Percentiles rank a stretch among this genome's conserved stretches.
phyloP scores from a whole-genome alignment of 2,329 filamentous ascomycete species.

The Cladosporium velox region DNA sequence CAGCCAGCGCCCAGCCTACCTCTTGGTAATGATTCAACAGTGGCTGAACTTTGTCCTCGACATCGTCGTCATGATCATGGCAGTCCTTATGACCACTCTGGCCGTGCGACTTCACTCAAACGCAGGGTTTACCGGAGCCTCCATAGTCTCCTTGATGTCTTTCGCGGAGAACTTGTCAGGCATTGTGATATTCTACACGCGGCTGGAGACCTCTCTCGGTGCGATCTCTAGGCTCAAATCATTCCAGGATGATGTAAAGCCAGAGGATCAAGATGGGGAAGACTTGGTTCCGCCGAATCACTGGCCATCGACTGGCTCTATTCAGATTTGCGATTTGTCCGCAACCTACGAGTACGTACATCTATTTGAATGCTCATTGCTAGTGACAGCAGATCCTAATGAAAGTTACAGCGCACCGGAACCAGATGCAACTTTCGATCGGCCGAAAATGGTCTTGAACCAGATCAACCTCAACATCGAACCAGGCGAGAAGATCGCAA shows the following conservation, averaged over 20 bases:
- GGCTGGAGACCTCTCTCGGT: constrained; percentile 1
- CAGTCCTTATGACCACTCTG: constrained; percentile 2
- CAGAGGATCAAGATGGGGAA: neutral
- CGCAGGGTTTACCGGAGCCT: constrained; percentile 1
- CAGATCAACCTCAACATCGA: neutral
- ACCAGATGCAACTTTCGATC: neutral
- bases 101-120: neutral
- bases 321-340: neutral
- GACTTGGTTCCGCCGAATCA: neutral
- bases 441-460: neutral
- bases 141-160: neutral
- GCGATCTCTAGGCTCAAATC: neutral
- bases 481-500: constrained; percentile 48
- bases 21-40: constrained; percentile 6
- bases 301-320: neutral
- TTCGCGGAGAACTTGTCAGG: constrained; percentile 4
- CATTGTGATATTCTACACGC: constrained; percentile 2
- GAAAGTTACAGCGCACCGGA: neutral
- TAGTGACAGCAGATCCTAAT: neutral
- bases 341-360: neutral
- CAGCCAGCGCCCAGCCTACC: neutral
- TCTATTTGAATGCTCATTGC: too few species aligned
- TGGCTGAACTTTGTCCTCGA: constrained; percentile 12
- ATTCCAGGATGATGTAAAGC: neutral
- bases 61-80: neutral